A percentile compares a stretch with the other conserved stretches of the same genome.
These are phyloP conservation scores for Fusarium odoratissimum DNA, from an alignment of 2,329 filamentous ascomycete genomes.

Conservation along the genomic window DNA sequence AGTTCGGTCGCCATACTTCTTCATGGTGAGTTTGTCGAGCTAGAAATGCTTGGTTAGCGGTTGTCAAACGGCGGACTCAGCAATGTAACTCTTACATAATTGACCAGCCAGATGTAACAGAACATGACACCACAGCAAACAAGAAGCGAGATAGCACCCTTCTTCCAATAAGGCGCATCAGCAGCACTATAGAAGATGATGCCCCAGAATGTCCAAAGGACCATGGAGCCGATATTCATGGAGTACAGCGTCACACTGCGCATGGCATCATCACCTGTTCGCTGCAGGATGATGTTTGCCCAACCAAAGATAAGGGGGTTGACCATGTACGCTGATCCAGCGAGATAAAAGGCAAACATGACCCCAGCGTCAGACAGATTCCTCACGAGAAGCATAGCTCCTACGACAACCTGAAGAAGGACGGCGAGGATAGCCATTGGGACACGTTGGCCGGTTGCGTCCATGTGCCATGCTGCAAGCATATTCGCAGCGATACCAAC, in stretches of 20 bases:
- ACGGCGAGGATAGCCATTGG: constrained; percentile 31
- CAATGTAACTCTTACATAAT: constrained; percentile 1
- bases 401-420: constrained; percentile 30
- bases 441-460: constrained; percentile 25
- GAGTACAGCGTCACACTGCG: constrained; percentile 54
- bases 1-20: constrained; percentile 4
- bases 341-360: constrained; percentile 41
- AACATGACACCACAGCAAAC: constrained; percentile 28
- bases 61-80: rapidly evolving
- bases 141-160: constrained; percentile 44
- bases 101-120: constrained; percentile 32
- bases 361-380: constrained; percentile 31
- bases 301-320: constrained; percentile 45
- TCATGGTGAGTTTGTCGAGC: constrained; percentile 12
- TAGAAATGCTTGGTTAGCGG: background rate
- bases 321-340: constrained; percentile 41
- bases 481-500: constrained; percentile 44
- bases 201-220: constrained; percentile 59
- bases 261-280: constrained; percentile 52
- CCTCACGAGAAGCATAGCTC: constrained; percentile 38
- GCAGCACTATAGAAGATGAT: constrained; percentile 55
- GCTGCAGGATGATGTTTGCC: constrained; percentile 40
- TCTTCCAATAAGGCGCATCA: constrained; percentile 56
- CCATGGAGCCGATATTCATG: constrained; percentile 54
- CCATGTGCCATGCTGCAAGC: constrained; percentile 38